Evolutionary conservation across 169 alveolate genomes (phyloP), one percentile per base, ranked within the genome.

Genomic region (Amoebophrya sp.): DNA sequence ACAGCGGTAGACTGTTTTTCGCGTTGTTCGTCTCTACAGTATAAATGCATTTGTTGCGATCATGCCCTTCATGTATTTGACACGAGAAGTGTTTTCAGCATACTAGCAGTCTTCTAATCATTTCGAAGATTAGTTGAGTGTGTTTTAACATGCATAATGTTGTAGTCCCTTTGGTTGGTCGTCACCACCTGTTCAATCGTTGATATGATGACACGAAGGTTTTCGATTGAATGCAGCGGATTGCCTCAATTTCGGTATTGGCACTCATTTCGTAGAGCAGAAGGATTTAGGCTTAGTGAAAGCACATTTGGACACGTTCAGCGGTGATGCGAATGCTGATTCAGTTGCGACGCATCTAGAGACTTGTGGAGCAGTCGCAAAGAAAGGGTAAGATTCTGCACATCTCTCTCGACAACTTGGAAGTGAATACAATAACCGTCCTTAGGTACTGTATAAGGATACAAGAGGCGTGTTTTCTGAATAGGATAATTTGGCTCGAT

Each of bases 221-320:
- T 1, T 18, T 1, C 83, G 83, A 65, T 36, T 65, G 83, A 65
- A 65, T 18, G 83, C 83, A 6, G 83, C 83, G 36, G 83, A 65
- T 18, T 65, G 83, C 83, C 10, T 65, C 0, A 26, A 6, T 12
- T 65, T 65, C 26, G 83, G 83, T 6, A 36, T 65, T 1, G 83
- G 83, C 10, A 65, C 83, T 29, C 83, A 65, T 36, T 65, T 65
- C 83, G 83, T 65, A 18, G n/a, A 65, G 83, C 83, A 65, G 83
- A 6, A 65, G 83, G 83, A 65, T 26, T 36, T 65, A 6, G 36
- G 2, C 38, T 29, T 36, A 36, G 83, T 65, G 33, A 65, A 65
- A 18, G 36, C 12, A 6, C 83, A 65, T 18, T 26, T 65, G 83
- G 33, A 36, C 2, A 65, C 33, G 3, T 12, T 65, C 33, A 12